Percentiles rank a stretch among this genome's conserved stretches.
phyloP scores from a whole-genome alignment of 257 asterid genomes.

The Hygrophila difformis region DNA sequence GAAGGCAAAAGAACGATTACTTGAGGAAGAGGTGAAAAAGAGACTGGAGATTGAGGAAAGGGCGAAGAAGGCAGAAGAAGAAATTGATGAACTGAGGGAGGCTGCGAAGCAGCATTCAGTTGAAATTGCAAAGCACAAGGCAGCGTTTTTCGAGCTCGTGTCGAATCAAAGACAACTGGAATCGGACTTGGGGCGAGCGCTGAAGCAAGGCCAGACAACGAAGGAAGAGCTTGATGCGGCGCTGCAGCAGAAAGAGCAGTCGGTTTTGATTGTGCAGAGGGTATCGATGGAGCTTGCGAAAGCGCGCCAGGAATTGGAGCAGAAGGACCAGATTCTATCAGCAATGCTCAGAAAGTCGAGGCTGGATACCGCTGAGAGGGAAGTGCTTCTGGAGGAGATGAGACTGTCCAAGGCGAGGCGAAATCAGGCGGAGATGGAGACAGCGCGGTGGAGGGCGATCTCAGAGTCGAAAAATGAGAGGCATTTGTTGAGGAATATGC shows the following conservation, averaged over 20 bases:
- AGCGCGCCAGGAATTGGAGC: conserved; percentile 60
- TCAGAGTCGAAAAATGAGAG: not conserved
- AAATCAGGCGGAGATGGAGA: conserved; percentile 52
- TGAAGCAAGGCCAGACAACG: conserved; percentile 66
- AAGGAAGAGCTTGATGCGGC: conserved; percentile 56
- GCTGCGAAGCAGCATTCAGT: conserved; percentile 29
- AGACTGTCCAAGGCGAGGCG: conserved; percentile 51
- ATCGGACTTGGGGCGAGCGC: conserved; percentile 80
- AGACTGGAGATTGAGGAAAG: conserved; percentile 43
- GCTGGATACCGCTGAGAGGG: conserved; percentile 60
- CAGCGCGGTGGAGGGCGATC: not conserved
- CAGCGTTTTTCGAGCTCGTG: conserved; percentile 75
- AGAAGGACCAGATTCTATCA: conserved; percentile 79
- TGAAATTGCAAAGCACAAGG: conserved; percentile 59
- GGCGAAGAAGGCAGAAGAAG: conserved; percentile 31
- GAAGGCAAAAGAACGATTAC: conserved; percentile 31
- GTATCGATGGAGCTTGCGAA: conserved; percentile 62
- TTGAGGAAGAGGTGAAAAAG: conserved; percentile 38
- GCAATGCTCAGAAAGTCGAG: conserved; percentile 83
- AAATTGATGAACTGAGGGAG: conserved; percentile 39
- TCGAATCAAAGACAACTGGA: conserved; percentile 88
- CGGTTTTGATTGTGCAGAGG: conserved; percentile 51
- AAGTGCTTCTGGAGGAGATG: conserved; percentile 64
- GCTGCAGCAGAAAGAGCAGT: conserved; percentile 62
- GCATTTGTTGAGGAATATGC: not conserved